Evolutionary conservation across 768 basidiomycete species (phyloP), one percentile per base, ranked within the genome.

Genomic region (Lentinula edodes): DNA sequence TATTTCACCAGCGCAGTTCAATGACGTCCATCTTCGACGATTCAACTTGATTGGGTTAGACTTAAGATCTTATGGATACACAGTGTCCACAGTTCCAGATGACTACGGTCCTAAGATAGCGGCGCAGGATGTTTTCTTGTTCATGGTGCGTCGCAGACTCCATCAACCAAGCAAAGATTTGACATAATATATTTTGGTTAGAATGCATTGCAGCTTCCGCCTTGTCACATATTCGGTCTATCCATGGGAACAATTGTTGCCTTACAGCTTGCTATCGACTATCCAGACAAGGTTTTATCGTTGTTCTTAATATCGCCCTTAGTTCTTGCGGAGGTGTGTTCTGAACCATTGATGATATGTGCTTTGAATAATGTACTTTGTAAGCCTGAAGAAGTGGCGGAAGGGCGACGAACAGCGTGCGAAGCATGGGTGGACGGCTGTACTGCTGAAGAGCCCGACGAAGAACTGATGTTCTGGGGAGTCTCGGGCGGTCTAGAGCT

Each of bases 11-110:
- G 76, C 65, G 5, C 74, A 75, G 63, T 77, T 73, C 55, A 61
- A 67, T 3, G 72, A 73, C 58, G 66, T 69, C 1, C 36, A 66
- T 32, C 53, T 78, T n/a, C 66, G 77, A 41, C 67, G 75, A 15
- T 77, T 75, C 66, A 78, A 78, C 58, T 68, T 76, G 6, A 62
- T 78, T 36, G 70, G 68, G 20, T 52, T 76, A 6, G 76, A 78
- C 56, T 63, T 69, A 28, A 63, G 75, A 36, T 63, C 68, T 41
- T 74, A 76, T 65, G 76, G 77, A 0, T 64, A 66, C 6, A 76
- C 75, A 2, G 61, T 61, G 18, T 74, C 72, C 5, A 32, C 54
- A 6, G 69, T 74, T 3, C 68, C 68, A 12, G 52, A 64, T 9
- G 61, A 61, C n/a, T 77, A 66, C 61, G 65, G 68, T 10, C 59